Evolutionary conservation across 495 filamentous ascomycete species (phyloP).

Genomic region (Sordaria brevicollis): DNA sequence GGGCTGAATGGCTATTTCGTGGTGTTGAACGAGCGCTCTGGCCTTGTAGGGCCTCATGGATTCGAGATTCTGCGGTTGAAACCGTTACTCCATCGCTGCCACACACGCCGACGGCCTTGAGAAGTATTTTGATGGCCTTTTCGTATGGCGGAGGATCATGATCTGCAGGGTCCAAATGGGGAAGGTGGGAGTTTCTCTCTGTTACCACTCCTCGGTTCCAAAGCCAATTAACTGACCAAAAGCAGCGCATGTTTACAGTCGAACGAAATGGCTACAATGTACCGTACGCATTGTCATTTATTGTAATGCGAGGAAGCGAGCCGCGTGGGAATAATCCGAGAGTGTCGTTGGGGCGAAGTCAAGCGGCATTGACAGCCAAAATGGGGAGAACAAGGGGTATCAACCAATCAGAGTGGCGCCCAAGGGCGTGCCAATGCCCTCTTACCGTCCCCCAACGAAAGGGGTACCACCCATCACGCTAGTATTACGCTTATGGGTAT

Average conservation of each 20-base stretch:
- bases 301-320: background rate
- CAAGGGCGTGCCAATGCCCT: background rate
- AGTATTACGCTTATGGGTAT: too few species aligned
- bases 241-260: background rate
- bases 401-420: background rate
- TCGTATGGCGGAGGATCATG: background rate
- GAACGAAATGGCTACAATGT: background rate
- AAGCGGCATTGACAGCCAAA: background rate
- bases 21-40: background rate
- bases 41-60: background rate
- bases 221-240: background rate
- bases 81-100: background rate
- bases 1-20: background rate
- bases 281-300: background rate
- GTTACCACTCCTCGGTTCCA: background rate
- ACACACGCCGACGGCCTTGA: background rate
- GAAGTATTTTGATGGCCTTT: background rate
- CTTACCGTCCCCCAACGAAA: background rate
- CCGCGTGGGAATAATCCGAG: background rate
- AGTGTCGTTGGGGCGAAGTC: background rate
- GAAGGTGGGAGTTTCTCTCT: background rate
- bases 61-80: background rate
- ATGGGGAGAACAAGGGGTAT: background rate
- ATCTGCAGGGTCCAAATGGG: background rate
- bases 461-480: background rate